Evolutionary conservation across 1,284 basidiomycete species (phyloP), one percentile per base, ranked within the genome.

Genomic region (Pseudozyma pruni): DNA sequence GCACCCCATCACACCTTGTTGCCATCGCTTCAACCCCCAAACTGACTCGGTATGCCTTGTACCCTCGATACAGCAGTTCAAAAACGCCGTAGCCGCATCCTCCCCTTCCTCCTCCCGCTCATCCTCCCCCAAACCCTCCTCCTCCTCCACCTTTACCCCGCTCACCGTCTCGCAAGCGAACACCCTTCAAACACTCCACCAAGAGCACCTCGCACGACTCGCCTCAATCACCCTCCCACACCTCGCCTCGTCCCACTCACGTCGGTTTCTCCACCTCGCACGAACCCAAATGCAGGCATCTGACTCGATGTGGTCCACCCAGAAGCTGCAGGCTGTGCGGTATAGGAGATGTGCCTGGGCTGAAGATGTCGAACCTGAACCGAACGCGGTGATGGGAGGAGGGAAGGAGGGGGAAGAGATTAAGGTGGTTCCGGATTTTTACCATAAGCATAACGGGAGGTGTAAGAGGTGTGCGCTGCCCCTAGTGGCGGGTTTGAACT

Each of bases 141-240:
- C 43, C 16, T 41, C 49, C 4, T 35, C 47, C 22, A 38, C 22
- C 10, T 8, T 33, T 14, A 27, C 31, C 2, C 4, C 39, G 3
- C 42, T 48, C 2, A 47, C 40, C 7, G 44, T 39, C 20, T 4
- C 49, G 1, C 53, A 66, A 43, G 53, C 47, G 6, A 66, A 66
- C 33, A 52, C 25, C 3, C 33, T 66, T 0, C 68, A 71, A 40
- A 35, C 62, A 1, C 20, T 66, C 3, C 68, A 71, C 23, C 62
- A 71, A 34, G 68, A 71, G 14, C 58, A 61, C 4, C 49, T 71
- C 2, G 57, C 68, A 0, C 53, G 62, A 8, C 34, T 66, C 20
- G 43, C 54, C 8, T 39, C 41, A 16, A 37, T 31, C 8, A 52
- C 43, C 5, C 44, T 71, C 5, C 68, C 68, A 10, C 47, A 55